Conservation (phyloP, 768 basidiomycete genomes). For the Hydnomerulius pinastri region DNA sequence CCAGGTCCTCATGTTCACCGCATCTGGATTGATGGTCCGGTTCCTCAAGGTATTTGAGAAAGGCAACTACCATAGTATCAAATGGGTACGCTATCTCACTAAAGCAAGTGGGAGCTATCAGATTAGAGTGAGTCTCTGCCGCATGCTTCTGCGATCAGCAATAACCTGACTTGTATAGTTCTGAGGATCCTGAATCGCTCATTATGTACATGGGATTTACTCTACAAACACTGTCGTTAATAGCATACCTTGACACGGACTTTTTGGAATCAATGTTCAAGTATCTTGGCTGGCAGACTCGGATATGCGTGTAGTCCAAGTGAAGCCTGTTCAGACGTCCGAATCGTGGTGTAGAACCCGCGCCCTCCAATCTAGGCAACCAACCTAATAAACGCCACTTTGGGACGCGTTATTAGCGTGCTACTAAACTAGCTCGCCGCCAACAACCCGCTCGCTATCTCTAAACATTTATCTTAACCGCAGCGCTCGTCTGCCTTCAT, state of each 20-base stretch:
- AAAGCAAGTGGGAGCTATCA: constrained; percentile 95
- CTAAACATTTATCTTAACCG: constrained; percentile 9
- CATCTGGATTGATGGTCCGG: constrained; percentile 92
- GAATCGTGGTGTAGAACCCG: constrained; percentile 4
- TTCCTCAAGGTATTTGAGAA: constrained; percentile 99
- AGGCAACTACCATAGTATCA: constrained; percentile 89
- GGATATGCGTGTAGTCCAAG: not conserved
- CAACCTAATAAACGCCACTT: constrained; percentile 11
- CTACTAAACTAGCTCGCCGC: too few relatives aligned
- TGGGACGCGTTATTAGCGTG: too few relatives aligned
- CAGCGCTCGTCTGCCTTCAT: constrained; percentile 32
- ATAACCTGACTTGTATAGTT: constrained; percentile 21
- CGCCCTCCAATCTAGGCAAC: constrained; percentile 29
- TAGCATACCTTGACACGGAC: constrained; percentile 24
- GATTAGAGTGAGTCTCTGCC: constrained; percentile 69
- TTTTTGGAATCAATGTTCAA: constrained; percentile 6
- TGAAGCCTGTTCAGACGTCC: not conserved
- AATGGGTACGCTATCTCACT: constrained; percentile 94
- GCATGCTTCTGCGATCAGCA: not conserved
- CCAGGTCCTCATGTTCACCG: constrained; percentile 98
- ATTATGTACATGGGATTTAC: constrained; percentile 27
- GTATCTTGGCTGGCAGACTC: not conserved
- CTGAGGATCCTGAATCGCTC: constrained; percentile 17
- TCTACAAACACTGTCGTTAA: constrained; percentile 23
- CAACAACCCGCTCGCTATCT: constrained; percentile 1